Percentiles rank a stretch among this genome's conserved stretches.
These are phyloP conservation scores for Alternaria ventricosa DNA, from an alignment of 2,329 filamentous ascomycete species.

Conservation along the genomic window DNA sequence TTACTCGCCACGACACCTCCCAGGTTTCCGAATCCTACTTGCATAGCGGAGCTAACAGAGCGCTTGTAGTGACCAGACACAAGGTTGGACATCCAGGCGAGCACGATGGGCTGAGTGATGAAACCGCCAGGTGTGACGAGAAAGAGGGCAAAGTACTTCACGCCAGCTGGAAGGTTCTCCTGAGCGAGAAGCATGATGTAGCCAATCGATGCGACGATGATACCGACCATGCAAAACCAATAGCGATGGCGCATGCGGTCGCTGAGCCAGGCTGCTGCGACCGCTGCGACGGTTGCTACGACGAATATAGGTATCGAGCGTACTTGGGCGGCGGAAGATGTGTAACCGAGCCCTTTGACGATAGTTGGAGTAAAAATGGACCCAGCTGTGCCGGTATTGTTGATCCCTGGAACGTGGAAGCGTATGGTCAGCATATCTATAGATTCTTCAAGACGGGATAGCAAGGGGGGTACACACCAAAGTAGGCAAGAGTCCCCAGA, in stretches of 20 bases:
- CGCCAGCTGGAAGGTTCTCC: constrained; percentile 51
- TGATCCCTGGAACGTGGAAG: constrained; percentile 24
- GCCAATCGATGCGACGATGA: constrained; percentile 58
- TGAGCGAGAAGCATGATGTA: constrained; percentile 62
- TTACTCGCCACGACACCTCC: constrained; percentile 60
- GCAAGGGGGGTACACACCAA: constrained; percentile 2
- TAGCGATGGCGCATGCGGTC: constrained; percentile 62
- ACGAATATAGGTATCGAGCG: constrained; percentile 50
- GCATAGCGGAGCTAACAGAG: constrained; percentile 58
- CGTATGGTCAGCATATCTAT: not conserved
- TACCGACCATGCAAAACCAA: constrained; percentile 59
- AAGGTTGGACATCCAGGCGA: constrained; percentile 66
- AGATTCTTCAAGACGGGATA: rapidly evolving
- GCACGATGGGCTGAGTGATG: constrained; percentile 61
- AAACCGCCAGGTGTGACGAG: constrained; percentile 62
- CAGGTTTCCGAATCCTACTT: constrained; percentile 55
- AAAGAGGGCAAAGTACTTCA: constrained; percentile 63
- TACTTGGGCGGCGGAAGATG: constrained; percentile 45
- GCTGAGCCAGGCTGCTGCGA: constrained; percentile 53
- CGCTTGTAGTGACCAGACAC: constrained; percentile 66
- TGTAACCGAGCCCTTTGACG: constrained; percentile 50
- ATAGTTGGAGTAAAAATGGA: constrained; percentile 52
- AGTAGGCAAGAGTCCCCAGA: constrained; percentile 29
- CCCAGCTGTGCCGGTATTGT: constrained; percentile 57
- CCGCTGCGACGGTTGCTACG: constrained; percentile 45